These are phyloP conservation scores for Avena sativa DNA, from an alignment of 176 grass and related monocot species.

Conservation along the genomic window DNA sequence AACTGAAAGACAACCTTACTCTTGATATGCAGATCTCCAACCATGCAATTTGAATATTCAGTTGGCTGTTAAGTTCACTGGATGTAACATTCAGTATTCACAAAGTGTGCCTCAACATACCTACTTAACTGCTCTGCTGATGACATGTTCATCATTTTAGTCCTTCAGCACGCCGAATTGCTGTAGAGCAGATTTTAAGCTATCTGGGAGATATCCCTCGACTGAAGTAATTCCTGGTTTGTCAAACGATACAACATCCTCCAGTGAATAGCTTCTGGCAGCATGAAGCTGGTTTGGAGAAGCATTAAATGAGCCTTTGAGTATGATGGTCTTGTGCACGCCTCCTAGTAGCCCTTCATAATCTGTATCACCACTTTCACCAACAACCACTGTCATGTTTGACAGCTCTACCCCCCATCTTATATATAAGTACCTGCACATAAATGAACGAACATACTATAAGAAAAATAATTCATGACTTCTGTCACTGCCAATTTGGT, in stretches of 20 bases:
- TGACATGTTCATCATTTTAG: constrained; percentile 15
- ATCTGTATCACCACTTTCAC: constrained; percentile 88
- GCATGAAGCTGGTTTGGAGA: constrained; percentile 62
- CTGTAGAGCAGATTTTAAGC: constrained; percentile 57
- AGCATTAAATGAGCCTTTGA: constrained; percentile 72
- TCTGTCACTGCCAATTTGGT: not conserved
- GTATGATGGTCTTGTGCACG: constrained; percentile 73
- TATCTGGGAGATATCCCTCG: constrained; percentile 49
- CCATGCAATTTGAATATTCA: not conserved
- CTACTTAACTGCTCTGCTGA: constrained; percentile 33
- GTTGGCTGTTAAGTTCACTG: not conserved
- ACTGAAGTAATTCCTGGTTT: constrained; percentile 67
- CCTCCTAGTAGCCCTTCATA: constrained; percentile 81
- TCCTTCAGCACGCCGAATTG: constrained; percentile 57
- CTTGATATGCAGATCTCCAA: not conserved
- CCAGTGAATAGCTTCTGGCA: constrained; percentile 59
- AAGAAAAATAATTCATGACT: not conserved
- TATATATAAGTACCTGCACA: constrained; percentile 78
- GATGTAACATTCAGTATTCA: not conserved
- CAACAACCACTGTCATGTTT: constrained; percentile 77
- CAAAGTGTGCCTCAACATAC: constrained; percentile 25
- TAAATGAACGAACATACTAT: constrained; percentile 34
- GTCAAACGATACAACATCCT: constrained; percentile 79
- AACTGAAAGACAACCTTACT: not conserved
- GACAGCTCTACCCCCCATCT: constrained; percentile 70